Base-by-base conservation (phyloP, 441 rosid genomes). In the Populus tomentosa region DNA sequence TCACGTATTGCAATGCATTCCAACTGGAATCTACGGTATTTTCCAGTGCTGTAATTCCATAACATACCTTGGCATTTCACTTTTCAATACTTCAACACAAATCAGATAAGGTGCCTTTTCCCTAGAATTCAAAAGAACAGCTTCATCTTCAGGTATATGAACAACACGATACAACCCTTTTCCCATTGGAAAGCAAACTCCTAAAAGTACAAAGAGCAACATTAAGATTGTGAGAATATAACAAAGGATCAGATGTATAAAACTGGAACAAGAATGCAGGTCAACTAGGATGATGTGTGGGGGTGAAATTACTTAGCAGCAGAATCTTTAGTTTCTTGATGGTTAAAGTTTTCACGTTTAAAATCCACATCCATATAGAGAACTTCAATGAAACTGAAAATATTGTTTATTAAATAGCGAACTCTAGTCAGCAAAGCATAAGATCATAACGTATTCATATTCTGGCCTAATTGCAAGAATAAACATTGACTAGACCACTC, bases 101-200 rank as follows among this genome's bases (percentile, higher is more conserved):
- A 96, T 94, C 87, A 96, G 75, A 81, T 91, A 96, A 73, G 99
- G 99, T 62, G 99, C 99, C 86, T 96, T 96, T 87, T 96, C 99
- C 87, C 99, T 92, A 75, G 99, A 96, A 80, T 96, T 96, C 86
- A 96, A 84, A 81, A 96, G 97, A 85, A 92, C 91, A 81, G 94
- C 96, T 90, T 96, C 99, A 79, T 91, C 98, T 88, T 91, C 98
- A 77, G 98, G 99, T 78, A 96, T 94, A 88, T 94, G 98, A 81
- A 96, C 90, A 80, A 94, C 98, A 71, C 97, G 97, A 81, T 90
- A 90, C 88, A 92, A 81, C 80, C 98, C 99, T 85, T 86, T 94
- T 81, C 98, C 99, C 98, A 96, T 85, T 59, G 98, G 99, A 88
- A 94, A 96, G 90, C 98, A 96, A 79, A 96, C 80, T 76, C 99